A percentile compares a stretch with the other conserved stretches of the same genome.
Conservation (phyloP, 2,329 filamentous ascomycete genomes). For the Calycina herbarum region DNA sequence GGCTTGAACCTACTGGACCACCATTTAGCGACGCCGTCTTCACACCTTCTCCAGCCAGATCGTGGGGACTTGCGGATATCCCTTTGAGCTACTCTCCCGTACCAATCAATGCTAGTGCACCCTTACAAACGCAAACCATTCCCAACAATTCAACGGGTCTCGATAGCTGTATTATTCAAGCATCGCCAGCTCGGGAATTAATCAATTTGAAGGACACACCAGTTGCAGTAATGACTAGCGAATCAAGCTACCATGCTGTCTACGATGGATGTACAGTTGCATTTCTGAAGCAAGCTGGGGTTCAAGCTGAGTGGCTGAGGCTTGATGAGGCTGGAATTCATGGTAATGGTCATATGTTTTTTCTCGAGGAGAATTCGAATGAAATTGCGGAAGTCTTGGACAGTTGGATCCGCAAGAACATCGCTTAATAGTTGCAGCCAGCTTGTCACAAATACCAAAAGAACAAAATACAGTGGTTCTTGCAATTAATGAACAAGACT, state of each 20-base stretch:
- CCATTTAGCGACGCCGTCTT: conserved; percentile 47
- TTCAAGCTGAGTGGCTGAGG: conserved; percentile 38
- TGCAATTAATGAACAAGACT: no score
- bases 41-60: conserved; percentile 34
- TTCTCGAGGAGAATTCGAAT: conserved; percentile 50
- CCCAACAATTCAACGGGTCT: conserved; percentile 28
- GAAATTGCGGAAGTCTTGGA: conserved; percentile 39
- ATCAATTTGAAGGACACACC: conserved; percentile 40
- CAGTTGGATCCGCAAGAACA: conserved; percentile 30
- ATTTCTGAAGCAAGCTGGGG: conserved; percentile 47
- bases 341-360: conserved; percentile 51
- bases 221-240: conserved; percentile 43
- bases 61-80: conserved; percentile 51
- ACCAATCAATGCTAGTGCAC: conserved; percentile 39
- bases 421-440: not conserved
- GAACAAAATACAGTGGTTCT: no score
- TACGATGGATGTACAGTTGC: conserved; percentile 47
- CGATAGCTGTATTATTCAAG: conserved; percentile 40
- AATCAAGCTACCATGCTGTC: conserved; percentile 47
- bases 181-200: conserved; percentile 39
- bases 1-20: conserved; percentile 49
- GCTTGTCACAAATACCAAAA: not conserved
- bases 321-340: conserved; percentile 42
- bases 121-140: conserved; percentile 39
- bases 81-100: conserved; percentile 49